A percentile compares a stretch with the other conserved stretches of the same genome.
Evolutionary conservation across 2,329 filamentous ascomycete genomes (phyloP).

Genomic region (Epichloe scottii): DNA sequence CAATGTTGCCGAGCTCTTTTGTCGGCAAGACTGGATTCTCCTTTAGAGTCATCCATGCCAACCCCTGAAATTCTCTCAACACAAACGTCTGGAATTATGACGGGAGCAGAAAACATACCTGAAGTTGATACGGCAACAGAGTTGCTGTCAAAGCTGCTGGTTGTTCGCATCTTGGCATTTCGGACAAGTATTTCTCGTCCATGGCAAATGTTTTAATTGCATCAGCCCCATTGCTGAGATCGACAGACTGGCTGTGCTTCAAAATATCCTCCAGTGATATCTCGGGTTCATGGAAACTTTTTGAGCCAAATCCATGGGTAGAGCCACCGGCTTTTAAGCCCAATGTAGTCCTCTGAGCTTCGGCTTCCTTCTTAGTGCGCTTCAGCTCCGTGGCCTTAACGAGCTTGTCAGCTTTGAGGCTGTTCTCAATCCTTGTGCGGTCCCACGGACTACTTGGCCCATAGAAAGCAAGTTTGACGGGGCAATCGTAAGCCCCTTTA

Average conservation of each 20-base stretch:
- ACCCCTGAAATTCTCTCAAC: slow-evolving; percentile 38
- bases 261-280: slow-evolving; percentile 52
- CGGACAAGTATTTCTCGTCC: slow-evolving; percentile 55
- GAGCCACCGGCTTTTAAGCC: slow-evolving; percentile 26
- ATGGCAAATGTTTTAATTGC: slow-evolving; percentile 59
- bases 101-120: slow-evolving; percentile 24
- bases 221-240: slow-evolving; percentile 50
- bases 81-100: neutral
- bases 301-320: slow-evolving; percentile 24
- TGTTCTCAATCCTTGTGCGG: slow-evolving; percentile 42
- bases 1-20: slow-evolving; percentile 41
- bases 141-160: slow-evolving; percentile 51
- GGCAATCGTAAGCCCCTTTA: slow-evolving; percentile 59
- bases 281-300: slow-evolving; percentile 19
- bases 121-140: slow-evolving; percentile 68
- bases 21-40: slow-evolving; percentile 57
- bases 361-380: slow-evolving; percentile 39
- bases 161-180: slow-evolving; percentile 60
- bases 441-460: slow-evolving; percentile 46
- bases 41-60: slow-evolving; percentile 70
- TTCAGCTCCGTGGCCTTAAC: slow-evolving; percentile 45
- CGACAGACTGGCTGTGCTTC: slow-evolving; percentile 52
- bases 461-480: slow-evolving; percentile 55
- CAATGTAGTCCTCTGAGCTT: slow-evolving; percentile 34
- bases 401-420: slow-evolving; percentile 53